Conservation (phyloP, 164 flowering plant species). For the Brasenia schreberi region DNA sequence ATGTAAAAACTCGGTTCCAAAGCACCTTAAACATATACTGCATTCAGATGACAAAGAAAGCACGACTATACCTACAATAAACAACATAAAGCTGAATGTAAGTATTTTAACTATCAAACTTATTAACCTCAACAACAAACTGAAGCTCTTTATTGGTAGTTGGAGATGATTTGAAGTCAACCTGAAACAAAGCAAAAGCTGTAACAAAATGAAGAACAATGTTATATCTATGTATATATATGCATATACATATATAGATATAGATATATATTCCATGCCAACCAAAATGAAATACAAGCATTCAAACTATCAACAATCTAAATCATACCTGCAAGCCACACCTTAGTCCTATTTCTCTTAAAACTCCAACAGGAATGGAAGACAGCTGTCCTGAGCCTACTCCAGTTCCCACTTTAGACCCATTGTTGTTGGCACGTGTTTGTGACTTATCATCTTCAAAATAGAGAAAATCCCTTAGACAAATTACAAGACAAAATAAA, state of each 20-base stretch:
- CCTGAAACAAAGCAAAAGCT: conserved; percentile 24
- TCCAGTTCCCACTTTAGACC: conserved; percentile 34
- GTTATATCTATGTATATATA: no score
- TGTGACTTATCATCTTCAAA: conserved; percentile 27
- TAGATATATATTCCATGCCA: no score
- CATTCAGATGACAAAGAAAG: no score
- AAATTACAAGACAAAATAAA: conserved; percentile 1
- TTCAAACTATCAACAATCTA: background rate
- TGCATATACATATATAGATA: no score
- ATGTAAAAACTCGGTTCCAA: no score
- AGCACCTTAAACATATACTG: no score
- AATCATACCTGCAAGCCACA: conserved; percentile 64
- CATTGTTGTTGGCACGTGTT: conserved; percentile 21
- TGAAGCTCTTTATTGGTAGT: conserved; percentile 76
- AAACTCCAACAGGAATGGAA: conserved; percentile 46
- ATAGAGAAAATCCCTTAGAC: conserved; percentile 15
- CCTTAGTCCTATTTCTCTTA: conserved; percentile 86
- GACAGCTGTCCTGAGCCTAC: conserved; percentile 26
- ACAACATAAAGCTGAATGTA: no score
- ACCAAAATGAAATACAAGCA: background rate
- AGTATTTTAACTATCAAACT: background rate
- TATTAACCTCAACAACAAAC: conserved; percentile 78
- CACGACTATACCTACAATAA: no score
- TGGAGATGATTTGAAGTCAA: conserved; percentile 66
- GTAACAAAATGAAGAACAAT: background rate